Conservation (phyloP, 2,329 filamentous ascomycete species). For the Pyrenophora graminea region DNA sequence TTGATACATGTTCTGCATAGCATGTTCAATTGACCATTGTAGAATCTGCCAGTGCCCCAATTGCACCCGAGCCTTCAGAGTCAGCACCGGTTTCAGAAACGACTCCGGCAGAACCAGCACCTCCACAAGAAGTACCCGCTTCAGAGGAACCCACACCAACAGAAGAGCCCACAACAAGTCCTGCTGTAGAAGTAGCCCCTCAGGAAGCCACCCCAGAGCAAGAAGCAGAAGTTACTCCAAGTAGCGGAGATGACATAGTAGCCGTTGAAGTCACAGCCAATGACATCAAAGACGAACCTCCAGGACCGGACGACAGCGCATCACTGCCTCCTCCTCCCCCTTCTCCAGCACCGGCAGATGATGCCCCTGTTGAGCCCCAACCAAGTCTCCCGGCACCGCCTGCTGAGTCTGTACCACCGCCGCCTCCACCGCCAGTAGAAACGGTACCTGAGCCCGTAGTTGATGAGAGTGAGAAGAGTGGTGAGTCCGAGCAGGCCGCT, state of each 20-base stretch:
- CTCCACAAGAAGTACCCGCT: constrained; percentile 15
- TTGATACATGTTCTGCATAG: constrained; percentile 3
- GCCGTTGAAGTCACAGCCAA: constrained; percentile 20
- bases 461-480: constrained; percentile 38
- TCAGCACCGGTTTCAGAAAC: too few species aligned
- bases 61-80: constrained; percentile 24
- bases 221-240: constrained; percentile 5
- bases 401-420: constrained; percentile 14
- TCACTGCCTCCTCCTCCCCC: constrained; percentile 8
- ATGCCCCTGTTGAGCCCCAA: too few species aligned
- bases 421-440: constrained; percentile 17
- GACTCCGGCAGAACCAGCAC: constrained; percentile 12
- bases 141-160: constrained; percentile 4
- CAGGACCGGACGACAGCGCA: constrained; percentile 14
- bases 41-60: constrained; percentile 28
- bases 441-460: constrained; percentile 4
- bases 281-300: constrained; percentile 34
- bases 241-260: constrained; percentile 13
- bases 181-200: constrained; percentile 7
- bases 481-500: constrained; percentile 45
- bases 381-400: constrained; percentile 3
- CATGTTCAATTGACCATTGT: constrained; percentile 23
- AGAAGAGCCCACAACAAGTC: constrained; percentile 4
- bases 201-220: constrained; percentile 7
- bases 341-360: constrained; percentile 15